These are phyloP conservation scores for Dactylorhiza incarnata DNA, from an alignment of 106 monocot genomes.

Conservation along the genomic window DNA sequence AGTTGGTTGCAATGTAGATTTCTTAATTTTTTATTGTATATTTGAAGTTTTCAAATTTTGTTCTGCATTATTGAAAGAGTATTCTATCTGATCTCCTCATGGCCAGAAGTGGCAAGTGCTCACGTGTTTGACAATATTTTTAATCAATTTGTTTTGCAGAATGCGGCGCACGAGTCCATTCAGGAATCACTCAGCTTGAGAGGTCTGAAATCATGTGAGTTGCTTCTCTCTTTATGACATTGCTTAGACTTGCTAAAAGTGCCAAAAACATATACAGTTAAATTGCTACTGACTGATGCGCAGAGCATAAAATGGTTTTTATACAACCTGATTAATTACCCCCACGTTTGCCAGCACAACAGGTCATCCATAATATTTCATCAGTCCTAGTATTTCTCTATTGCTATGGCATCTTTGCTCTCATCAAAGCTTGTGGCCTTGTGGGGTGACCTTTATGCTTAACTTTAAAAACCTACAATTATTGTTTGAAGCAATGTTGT, in stretches of 20 bases:
- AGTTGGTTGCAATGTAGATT: background rate
- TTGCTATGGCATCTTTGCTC: background rate
- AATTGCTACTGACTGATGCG: background rate
- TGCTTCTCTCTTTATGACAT: background rate
- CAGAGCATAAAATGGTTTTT: background rate
- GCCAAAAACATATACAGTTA: background rate
- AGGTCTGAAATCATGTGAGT: constrained; percentile 34
- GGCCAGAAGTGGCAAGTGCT: background rate
- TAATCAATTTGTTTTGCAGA: constrained; percentile 31
- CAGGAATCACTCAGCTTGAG: constrained; percentile 28
- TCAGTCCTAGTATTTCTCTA: background rate
- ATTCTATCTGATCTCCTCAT: background rate
- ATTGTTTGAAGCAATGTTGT: background rate
- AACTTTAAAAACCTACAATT: background rate
- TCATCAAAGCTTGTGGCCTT: background rate
- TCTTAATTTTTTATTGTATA: background rate
- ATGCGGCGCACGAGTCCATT: constrained; percentile 46
- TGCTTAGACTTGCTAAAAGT: background rate
- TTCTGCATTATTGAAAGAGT: background rate
- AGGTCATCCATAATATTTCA: background rate
- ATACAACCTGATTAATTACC: background rate
- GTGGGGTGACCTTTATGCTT: background rate
- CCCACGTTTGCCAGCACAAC: background rate
- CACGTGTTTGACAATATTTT: background rate
- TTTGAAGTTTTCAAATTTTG: too few species aligned